Base-by-base conservation (phyloP, 305 asterid genomes). In the Fraxinus latifolia region DNA sequence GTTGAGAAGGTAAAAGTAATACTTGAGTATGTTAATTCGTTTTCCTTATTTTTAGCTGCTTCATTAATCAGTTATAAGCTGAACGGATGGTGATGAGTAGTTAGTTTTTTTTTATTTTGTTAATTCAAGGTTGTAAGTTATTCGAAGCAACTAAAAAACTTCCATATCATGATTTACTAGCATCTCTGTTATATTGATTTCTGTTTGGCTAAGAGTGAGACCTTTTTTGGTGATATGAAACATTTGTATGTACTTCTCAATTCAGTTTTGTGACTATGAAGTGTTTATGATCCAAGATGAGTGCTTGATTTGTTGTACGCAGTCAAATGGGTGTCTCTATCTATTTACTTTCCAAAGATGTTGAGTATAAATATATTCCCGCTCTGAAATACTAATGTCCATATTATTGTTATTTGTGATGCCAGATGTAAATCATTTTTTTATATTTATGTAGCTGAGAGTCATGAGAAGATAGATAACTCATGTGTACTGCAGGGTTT, bases 1-100 rank as follows among this genome's bases (percentile, higher is more conserved):
- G 97, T 95, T 58, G 97, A 95, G 87, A 94, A 93, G 94, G 99
- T 95, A 77, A 37, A 44, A 12, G 34, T 70, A 29, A 29, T 27
- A 23, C 36, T 12, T 12, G 39, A 29, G 34, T 29, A 29, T 62
- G 32, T 11, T 53, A 4, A 31, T 79, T 27, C 7, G 23, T 74
- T 79, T 75, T 25, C 39, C 7, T 76, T 44, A 72, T 34, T 75
- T 53, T 60, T 50, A 74, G 74, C 80, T 76, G 74, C 37, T 75
- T 31, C 17, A 39, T 75, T 23, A 25, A 27, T 67, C 36, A 19
- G 15, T 23, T 67, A 19, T 67, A 27, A 67, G 74, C 7, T 67
- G 32, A 67, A 11, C 1, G 5, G 32, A 19, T 23, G 71, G 12
- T 62, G 71, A 62, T 7, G 29, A 19, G 12, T 7, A 75, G 3